phyloP scores from a whole-genome alignment of 306 rosid genomes.

The Senna tora region DNA sequence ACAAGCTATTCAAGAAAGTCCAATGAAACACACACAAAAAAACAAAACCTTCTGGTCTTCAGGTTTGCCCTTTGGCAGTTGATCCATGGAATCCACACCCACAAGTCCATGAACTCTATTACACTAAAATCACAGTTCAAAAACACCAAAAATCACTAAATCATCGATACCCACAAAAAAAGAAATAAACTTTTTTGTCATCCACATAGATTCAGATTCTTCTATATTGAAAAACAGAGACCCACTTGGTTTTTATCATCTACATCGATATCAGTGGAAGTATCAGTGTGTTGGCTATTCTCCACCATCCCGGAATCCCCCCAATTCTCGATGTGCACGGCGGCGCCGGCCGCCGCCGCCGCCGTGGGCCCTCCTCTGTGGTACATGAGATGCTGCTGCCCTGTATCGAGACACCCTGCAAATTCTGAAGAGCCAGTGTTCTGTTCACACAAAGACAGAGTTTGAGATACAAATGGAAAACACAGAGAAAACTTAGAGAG shows the following conservation, averaged over 20 bases:
- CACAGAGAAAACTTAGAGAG: not conserved
- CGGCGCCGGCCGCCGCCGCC: constrained; percentile 9
- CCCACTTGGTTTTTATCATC: constrained; percentile 72
- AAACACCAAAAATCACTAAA: constrained; percentile 13
- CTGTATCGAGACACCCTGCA: constrained; percentile 59
- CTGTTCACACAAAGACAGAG: constrained; percentile 39
- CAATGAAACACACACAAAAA: not conserved
- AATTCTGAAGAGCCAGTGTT: constrained; percentile 52
- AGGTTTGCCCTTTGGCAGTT: constrained; percentile 50
- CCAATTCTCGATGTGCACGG: constrained; percentile 72
- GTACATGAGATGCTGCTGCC: constrained; percentile 48
- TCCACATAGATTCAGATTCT: not conserved
- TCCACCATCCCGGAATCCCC: constrained; percentile 79
- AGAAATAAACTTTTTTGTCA: not conserved
- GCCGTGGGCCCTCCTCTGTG: constrained; percentile 36
- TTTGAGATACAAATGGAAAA: constrained; percentile 3
- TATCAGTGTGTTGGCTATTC: constrained; percentile 77
- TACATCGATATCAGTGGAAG: constrained; percentile 75
- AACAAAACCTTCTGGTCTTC: constrained; percentile 69
- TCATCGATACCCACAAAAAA: not conserved
- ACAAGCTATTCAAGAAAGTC: constrained; percentile 3
- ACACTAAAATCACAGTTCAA: constrained; percentile 46
- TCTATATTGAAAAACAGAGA: not conserved
- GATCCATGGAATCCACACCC: constrained; percentile 70
- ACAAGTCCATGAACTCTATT: constrained; percentile 53